These are phyloP conservation scores for Juncus effusus DNA, from an alignment of 176 grass and related monocot species.

Conservation along the genomic window DNA sequence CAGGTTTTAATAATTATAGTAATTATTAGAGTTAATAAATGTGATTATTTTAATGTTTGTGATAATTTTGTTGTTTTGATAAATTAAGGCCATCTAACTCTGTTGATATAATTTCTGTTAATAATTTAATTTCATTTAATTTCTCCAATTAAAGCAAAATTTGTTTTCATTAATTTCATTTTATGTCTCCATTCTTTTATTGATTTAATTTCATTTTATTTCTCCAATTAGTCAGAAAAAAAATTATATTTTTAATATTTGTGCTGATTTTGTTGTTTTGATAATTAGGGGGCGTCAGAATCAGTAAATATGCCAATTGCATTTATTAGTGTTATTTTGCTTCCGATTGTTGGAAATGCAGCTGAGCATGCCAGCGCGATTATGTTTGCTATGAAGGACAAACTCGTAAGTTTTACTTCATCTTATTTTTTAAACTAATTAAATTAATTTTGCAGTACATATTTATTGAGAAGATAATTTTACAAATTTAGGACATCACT, in stretches of 20 bases:
- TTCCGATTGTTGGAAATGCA: conserved; percentile 97
- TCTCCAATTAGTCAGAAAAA: no score
- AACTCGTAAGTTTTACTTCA: conserved; percentile 52
- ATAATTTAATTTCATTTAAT: not conserved
- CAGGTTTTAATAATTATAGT: conserved; percentile 52
- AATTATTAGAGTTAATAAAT: no score
- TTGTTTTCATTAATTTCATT: conserved; percentile 5
- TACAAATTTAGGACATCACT: conserved; percentile 70
- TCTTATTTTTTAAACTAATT: conserved; percentile 14
- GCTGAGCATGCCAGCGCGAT: conserved; percentile 98
- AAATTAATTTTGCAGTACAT: conserved; percentile 6
- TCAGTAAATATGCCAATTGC: conserved; percentile 85
- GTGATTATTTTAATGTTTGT: not conserved
- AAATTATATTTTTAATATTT: not conserved
- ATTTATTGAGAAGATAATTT: conserved; percentile 27
- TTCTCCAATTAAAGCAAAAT: not conserved
- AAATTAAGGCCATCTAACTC: not conserved
- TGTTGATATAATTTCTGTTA: not conserved
- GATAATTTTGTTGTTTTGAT: conserved; percentile 12
- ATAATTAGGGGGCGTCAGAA: conserved; percentile 84
- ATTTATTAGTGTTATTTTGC: conserved; percentile 99
- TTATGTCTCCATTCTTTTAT: not conserved
- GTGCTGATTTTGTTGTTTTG: conserved; percentile 22
- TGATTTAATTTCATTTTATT: no score
- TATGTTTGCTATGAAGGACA: conserved; percentile 99